A percentile compares a stretch with the other conserved stretches of the same genome.
Evolutionary conservation across 768 basidiomycete genomes (phyloP).

Genomic region (Leucosporidium scottii): DNA sequence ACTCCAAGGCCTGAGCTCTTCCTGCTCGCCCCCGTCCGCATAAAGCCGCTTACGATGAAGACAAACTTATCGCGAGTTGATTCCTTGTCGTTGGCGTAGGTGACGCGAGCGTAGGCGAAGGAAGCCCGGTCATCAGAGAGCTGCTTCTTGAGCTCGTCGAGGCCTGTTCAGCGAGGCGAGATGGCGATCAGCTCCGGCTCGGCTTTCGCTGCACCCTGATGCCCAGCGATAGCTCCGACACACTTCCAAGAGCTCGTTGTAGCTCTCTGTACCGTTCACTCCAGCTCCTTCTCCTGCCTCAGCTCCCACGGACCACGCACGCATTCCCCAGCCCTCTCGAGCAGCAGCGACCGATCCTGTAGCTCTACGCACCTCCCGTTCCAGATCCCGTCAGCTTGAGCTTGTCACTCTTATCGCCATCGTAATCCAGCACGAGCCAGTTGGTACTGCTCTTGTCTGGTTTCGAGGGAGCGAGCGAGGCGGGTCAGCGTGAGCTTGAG

Average conservation of each 20-base stretch:
- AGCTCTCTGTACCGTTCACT: too few relatives aligned
- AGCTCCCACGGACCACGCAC: neutral
- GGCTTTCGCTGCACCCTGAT: too few relatives aligned
- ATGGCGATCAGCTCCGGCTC: too few relatives aligned
- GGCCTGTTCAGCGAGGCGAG: conserved; percentile 40
- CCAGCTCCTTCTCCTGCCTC: too few relatives aligned
- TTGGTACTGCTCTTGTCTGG: conserved; percentile 77
- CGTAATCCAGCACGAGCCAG: conserved; percentile 87
- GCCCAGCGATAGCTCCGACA: too few relatives aligned
- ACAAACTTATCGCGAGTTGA: conserved; percentile 69
- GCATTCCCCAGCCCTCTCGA: too few relatives aligned
- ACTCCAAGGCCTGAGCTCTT: too few relatives aligned
- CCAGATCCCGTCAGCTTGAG: conserved; percentile 71
- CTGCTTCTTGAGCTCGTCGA: conserved; percentile 64
- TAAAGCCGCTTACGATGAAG: conserved; percentile 31
- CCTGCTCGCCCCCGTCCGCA: too few relatives aligned
- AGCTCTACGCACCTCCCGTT: conserved; percentile 48
- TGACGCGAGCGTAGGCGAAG: conserved; percentile 74
- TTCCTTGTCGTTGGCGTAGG: conserved; percentile 80
- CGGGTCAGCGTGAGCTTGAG: too few relatives aligned
- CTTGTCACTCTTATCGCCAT: conserved; percentile 55
- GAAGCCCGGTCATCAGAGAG: conserved; percentile 70
- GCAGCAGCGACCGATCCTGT: too few relatives aligned
- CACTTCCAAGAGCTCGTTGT: too few relatives aligned
- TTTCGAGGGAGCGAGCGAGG: conserved; percentile 48